Conservation (phyloP, 495 filamentous ascomycete species). For the Aspergillus affinis region DNA sequence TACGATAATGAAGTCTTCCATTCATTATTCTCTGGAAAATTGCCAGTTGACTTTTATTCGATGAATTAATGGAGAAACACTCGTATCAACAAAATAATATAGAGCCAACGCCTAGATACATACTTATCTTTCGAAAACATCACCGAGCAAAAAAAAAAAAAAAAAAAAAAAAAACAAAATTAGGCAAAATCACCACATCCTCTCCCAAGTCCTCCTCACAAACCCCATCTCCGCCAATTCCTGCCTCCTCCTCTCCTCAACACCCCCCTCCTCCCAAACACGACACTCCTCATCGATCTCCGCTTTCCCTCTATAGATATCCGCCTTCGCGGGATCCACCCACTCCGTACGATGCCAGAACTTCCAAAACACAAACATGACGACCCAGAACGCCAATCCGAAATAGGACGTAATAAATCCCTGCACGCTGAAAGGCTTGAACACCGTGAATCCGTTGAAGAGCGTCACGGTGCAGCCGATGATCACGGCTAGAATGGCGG, state of each 20-base stretch:
- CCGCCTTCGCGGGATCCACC: slow-evolving; percentile 26
- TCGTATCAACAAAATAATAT: no score
- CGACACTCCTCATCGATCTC: slow-evolving; percentile 36
- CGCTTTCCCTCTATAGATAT: slow-evolving; percentile 31
- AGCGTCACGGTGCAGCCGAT: slow-evolving; percentile 25
- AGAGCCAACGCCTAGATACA: no score
- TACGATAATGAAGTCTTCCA: no score
- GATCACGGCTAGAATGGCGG: slow-evolving; percentile 23
- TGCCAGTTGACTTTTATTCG: no score
- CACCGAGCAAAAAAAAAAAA: no score
- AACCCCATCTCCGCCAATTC: slow-evolving; percentile 29
- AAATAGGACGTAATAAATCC: slow-evolving; percentile 38
- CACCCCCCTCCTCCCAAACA: slow-evolving; percentile 34
- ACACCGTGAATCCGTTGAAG: slow-evolving; percentile 36
- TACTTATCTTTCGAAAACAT: no score
- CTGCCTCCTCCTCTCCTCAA: slow-evolving; percentile 25
- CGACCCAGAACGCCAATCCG: slow-evolving; percentile 30
- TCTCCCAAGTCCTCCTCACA: slow-evolving; percentile 27
- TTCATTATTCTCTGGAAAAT: no score
- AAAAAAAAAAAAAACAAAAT: no score
- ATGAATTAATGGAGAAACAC: no score
- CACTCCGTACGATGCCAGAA: slow-evolving; percentile 29
- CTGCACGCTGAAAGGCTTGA: slow-evolving; percentile 32
- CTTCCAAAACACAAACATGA: slow-evolving; percentile 38
- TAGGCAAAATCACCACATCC: slow-evolving; percentile 39